Conservation (phyloP, 2,329 filamentous ascomycete genomes). For the Calonectria ilicicola region DNA sequence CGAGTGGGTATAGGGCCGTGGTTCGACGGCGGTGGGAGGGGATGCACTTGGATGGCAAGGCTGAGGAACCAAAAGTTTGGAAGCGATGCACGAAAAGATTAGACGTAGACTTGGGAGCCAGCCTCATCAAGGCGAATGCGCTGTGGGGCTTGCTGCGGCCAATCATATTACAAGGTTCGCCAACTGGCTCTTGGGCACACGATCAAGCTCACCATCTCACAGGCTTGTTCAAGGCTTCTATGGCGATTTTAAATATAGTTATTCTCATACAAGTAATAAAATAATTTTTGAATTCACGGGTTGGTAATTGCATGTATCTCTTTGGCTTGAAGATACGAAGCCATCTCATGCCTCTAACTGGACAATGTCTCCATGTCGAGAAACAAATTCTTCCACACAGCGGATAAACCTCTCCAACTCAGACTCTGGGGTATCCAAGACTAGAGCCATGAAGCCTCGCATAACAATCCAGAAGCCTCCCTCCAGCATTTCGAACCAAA, state of each 20-base stretch:
- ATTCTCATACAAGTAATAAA: neutral
- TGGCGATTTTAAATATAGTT: neutral
- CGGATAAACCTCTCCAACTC: conserved; percentile 56
- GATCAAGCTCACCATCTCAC: neutral
- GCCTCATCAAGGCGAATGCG: conserved; percentile 19
- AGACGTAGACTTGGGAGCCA: conserved; percentile 6
- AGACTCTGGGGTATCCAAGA: conserved; percentile 51
- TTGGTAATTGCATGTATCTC: neutral
- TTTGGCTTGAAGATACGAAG: neutral
- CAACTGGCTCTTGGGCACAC: neutral
- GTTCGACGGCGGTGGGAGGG: neutral
- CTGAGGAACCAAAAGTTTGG: conserved; percentile 17
- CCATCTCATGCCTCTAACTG: neutral
- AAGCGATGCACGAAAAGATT: conserved; percentile 22
- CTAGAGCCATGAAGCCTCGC: conserved; percentile 55
- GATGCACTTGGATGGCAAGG: conserved; percentile 24
- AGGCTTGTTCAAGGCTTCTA: neutral
- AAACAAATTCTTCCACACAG: conserved; percentile 50
- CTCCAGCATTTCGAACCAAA: conserved; percentile 61
- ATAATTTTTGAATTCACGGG: too few relatives aligned
- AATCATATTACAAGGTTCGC: conserved; percentile 27
- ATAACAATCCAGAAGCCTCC: conserved; percentile 56
- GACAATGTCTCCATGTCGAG: conserved; percentile 38
- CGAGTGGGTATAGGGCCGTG: neutral
- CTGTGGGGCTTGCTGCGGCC: conserved; percentile 11